Evolutionary conservation across 768 basidiomycete species (phyloP).

Genomic region (Mrakia blollopis): DNA sequence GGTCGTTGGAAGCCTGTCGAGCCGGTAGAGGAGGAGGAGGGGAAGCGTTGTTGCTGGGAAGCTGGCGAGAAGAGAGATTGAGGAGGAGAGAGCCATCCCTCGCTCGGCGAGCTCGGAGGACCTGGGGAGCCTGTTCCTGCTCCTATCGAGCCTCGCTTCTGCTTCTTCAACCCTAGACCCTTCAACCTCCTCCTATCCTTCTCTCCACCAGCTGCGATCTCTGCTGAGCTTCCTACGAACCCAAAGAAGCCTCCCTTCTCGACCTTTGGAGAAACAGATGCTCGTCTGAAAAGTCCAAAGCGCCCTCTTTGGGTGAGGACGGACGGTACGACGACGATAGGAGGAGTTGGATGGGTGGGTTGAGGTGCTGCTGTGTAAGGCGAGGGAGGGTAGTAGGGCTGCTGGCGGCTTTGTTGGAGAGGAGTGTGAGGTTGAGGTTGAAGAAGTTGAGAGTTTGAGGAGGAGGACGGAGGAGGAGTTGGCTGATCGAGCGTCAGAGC

Average conservation of each 20-base stretch:
- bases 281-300: not conserved
- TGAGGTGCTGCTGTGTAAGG: slow-evolving; percentile 4
- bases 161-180: slow-evolving; percentile 4
- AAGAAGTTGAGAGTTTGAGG: not conserved
- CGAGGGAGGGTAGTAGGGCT: slow-evolving; percentile 11
- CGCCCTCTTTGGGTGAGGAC: not conserved
- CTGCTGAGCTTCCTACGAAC: not conserved
- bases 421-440: not conserved
- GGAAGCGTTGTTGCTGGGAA: not conserved
- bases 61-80: slow-evolving; percentile 1
- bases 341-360: not conserved
- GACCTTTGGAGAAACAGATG: not conserved
- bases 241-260: slow-evolving; percentile 13
- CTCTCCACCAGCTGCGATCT: not conserved
- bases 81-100: not conserved
- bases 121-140: not conserved
- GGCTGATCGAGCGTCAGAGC: slow-evolving; percentile 9
- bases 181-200: not conserved
- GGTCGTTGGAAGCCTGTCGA: slow-evolving; percentile 1
- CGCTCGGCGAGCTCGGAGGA: not conserved
- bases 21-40: not conserved
- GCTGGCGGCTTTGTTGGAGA: not conserved
- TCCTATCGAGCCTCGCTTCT: not conserved
- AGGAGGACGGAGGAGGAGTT: not conserved
- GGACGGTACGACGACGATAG: slow-evolving; percentile 7